These are phyloP conservation scores for Lentinula guzmanii DNA, from an alignment of 768 basidiomycete species.

Conservation along the genomic window DNA sequence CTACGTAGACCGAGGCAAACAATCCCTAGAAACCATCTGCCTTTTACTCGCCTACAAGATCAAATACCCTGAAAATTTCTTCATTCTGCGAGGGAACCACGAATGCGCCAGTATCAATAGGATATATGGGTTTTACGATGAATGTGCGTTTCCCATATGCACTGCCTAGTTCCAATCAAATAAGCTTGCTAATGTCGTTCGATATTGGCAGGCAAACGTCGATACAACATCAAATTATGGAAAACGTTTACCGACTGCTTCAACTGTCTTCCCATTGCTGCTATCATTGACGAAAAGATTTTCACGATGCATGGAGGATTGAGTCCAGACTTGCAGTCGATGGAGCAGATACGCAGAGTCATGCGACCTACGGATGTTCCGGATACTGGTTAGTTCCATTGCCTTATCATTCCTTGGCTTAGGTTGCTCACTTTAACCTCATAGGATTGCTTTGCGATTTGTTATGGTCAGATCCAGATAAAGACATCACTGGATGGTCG, in stretches of 20 bases:
- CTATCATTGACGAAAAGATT: constrained; percentile 99
- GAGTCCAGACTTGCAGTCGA: constrained; percentile 95
- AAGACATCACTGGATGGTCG: constrained; percentile 98
- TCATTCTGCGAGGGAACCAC: constrained; percentile 97
- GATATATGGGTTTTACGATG: constrained; percentile 99
- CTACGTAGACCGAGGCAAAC: constrained; percentile 99
- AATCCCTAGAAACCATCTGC: constrained; percentile 99
- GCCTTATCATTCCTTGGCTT: background rate
- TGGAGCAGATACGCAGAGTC: constrained; percentile 99
- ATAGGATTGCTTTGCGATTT: constrained; percentile 91
- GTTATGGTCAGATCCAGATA: constrained; percentile 98
- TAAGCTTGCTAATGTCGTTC: background rate
- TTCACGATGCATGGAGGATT: constrained; percentile 99
- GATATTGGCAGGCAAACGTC: constrained; percentile 78
- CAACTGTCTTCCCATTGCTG: constrained; percentile 98
- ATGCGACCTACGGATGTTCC: constrained; percentile 99
- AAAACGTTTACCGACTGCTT: constrained; percentile 99
- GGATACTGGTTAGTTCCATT: constrained; percentile 71
- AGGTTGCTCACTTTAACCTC: constrained; percentile 1
- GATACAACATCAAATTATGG: constrained; percentile 99
- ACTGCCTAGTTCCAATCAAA: background rate
- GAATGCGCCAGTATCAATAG: constrained; percentile 99
- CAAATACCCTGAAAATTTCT: constrained; percentile 99
- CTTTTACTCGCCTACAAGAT: constrained; percentile 99
- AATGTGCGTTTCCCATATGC: constrained; percentile 60